phyloP scores from a whole-genome alignment of 2,329 filamentous ascomycete species.

The Penicillium vulpinum region DNA sequence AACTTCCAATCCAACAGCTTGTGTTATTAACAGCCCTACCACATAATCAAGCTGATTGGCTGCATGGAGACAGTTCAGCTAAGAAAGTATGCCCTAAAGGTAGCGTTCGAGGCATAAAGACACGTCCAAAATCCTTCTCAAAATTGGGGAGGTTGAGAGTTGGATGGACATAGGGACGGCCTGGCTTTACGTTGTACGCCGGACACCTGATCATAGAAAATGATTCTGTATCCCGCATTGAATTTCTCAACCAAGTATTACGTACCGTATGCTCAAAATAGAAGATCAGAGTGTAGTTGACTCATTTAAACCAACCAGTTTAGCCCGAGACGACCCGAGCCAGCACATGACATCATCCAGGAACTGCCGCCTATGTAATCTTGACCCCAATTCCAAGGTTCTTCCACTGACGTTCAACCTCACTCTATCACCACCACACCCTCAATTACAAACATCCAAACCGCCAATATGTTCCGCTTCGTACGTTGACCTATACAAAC shows the following conservation, averaged over 20 bases:
- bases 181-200: not conserved
- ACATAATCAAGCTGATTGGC: not conserved
- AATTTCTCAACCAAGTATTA: not conserved
- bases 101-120: too few species aligned
- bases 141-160: not conserved
- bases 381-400: not conserved
- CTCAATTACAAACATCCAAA: not conserved
- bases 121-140: not conserved
- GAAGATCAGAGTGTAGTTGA: not conserved
- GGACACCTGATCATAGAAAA: not conserved
- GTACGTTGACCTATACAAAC: slow-evolving; percentile 10
- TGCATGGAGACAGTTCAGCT: not conserved
- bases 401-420: not conserved
- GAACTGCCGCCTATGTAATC: slow-evolving; percentile 3
- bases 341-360: slow-evolving; percentile 14
- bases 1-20: not conserved
- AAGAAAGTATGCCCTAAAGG: not conserved
- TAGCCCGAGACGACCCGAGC: slow-evolving; percentile 2
- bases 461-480: slow-evolving; percentile 29
- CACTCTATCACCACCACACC: not conserved
- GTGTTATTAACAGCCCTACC: not conserved
- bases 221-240: not conserved
- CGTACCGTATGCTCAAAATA: not conserved
- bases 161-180: not conserved
- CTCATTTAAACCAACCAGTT: not conserved